A percentile compares a stretch with the other conserved stretches of the same genome.
Evolutionary conservation across 2,329 filamentous ascomycete genomes (phyloP).

Genomic region (Penicillium sp.): DNA sequence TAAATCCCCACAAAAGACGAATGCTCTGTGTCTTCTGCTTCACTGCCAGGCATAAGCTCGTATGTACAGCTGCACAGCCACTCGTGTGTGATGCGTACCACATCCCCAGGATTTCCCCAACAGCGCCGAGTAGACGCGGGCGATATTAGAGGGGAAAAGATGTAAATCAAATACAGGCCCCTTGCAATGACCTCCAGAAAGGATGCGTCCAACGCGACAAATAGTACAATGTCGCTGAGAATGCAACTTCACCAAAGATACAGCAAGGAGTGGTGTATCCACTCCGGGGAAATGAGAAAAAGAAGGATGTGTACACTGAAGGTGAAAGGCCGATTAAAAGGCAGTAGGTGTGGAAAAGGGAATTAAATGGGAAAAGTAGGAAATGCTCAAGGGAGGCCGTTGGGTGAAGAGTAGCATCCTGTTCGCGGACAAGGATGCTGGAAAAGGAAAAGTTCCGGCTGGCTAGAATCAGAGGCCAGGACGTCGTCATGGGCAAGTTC

Average conservation of each 20-base stretch:
- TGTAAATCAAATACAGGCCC: slow-evolving; percentile 12
- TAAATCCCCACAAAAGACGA: slow-evolving; percentile 20
- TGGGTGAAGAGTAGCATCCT: slow-evolving; percentile 21
- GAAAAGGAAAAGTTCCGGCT: slow-evolving; percentile 4
- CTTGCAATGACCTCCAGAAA: background rate
- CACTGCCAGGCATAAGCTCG: slow-evolving; percentile 19
- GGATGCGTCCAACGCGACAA: no score
- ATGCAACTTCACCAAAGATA: no score
- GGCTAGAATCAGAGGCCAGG: slow-evolving; percentile 4
- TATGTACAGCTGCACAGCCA: slow-evolving; percentile 37
- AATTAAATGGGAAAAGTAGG: slow-evolving; percentile 30
- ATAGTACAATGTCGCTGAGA: slow-evolving; percentile 6
- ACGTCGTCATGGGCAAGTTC: slow-evolving; percentile 4
- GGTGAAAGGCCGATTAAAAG: slow-evolving; percentile 32
- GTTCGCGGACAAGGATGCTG: slow-evolving; percentile 12
- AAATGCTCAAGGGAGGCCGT: slow-evolving; percentile 25
- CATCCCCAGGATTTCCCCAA: slow-evolving; percentile 6
- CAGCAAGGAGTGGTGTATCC: slow-evolving; percentile 16
- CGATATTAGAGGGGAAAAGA: slow-evolving; percentile 6
- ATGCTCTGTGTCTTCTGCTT: slow-evolving; percentile 15
- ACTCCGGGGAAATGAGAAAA: slow-evolving; percentile 16
- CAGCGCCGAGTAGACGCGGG: slow-evolving; percentile 2
- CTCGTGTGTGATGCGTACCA: slow-evolving; percentile 18
- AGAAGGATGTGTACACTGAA: slow-evolving; percentile 31
- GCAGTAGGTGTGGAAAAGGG: slow-evolving; percentile 26